These are phyloP conservation scores for Podaxis mareebaensis DNA, from an alignment of 768 basidiomycete genomes.

Conservation along the genomic window DNA sequence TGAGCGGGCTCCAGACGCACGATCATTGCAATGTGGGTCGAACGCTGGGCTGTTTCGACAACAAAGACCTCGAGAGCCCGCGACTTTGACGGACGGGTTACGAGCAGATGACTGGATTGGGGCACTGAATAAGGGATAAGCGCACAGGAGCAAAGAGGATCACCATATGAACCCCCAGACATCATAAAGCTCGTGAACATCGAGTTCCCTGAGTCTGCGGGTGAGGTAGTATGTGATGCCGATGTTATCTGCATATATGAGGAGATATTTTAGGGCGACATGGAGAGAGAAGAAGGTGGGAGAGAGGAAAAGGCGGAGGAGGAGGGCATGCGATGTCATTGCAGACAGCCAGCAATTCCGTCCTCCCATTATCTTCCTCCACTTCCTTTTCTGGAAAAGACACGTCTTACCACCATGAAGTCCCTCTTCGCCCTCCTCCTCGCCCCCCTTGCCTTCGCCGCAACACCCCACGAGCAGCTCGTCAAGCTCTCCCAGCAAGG, in stretches of 20 bases:
- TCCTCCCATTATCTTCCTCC: not conserved
- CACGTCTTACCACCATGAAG: conserved; percentile 22
- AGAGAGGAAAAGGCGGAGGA: conserved; percentile 89
- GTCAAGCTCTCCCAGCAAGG: conserved; percentile 65
- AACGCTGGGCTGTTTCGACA: conserved; percentile 82
- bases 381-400: conserved; percentile 27
- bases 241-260: conserved; percentile 81
- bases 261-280: conserved; percentile 88
- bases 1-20: conserved; percentile 53
- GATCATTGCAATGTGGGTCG: conserved; percentile 93
- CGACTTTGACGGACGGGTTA: conserved; percentile 90
- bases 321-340: conserved; percentile 78
- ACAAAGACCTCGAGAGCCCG: conserved; percentile 94
- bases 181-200: conserved; percentile 71
- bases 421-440: conserved; percentile 30
- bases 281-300: conserved; percentile 93
- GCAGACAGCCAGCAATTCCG: conserved; percentile 8
- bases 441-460: conserved; percentile 34
- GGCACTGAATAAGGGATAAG: conserved; percentile 19
- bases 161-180: conserved; percentile 92
- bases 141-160: conserved; percentile 22
- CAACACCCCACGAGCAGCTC: conserved; percentile 55
- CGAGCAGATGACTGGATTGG: conserved; percentile 78
- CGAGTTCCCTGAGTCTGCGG: conserved; percentile 65
- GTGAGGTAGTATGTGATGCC: conserved; percentile 92